Evolutionary conservation across 2,329 filamentous ascomycete species (phyloP), one percentile per base, ranked within the genome.

Genomic region (Arthroderma sp.): DNA sequence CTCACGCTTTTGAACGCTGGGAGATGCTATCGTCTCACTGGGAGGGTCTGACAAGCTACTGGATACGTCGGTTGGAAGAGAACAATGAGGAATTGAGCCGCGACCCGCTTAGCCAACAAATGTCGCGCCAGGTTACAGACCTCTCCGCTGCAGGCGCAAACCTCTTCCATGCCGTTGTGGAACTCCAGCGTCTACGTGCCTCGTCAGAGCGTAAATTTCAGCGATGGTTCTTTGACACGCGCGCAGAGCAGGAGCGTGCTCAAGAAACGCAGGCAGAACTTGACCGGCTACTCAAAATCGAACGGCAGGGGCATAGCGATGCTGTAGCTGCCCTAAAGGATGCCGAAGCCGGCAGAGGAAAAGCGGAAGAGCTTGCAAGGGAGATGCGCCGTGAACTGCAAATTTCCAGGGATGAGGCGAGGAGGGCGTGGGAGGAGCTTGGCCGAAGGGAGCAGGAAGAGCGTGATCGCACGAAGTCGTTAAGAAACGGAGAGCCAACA

Each of bases 131-230:
- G 61, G 89, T 98, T 43, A 94, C 86, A 0, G 91, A 98, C 60
- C 73, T 98, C n/a, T 95, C 91, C 28, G 91, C 91, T 5, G 91
- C 91, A 1, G 91, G 91, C 8, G 91, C 91, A 4, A 98, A 98
- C 55, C 72, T 98, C 0, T 98, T 98, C 63, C 91, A 98, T 61
- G 91, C 91, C 6, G 88, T 98, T 0, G 91, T 98, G 3, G 91
- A 98, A 64, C 70, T 98, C 38, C 91, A 98, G 62, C 81, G 91
- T 29, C 72, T 98, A 28, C 83, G 91, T 37, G 91, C 91, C 33
- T 94, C 87, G 45, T 96, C 89, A 0, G 91, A 98, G 64, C 80
- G 91, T 51, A 96, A 96, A 61, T 98, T 98, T 56, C 91, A 98
- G 65, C 78, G 91, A 42, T 98, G 91, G 91, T 96, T 96, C 66